phyloP scores from a whole-genome alignment of 2,329 filamentous ascomycete species.

The Bertia moriformis region DNA sequence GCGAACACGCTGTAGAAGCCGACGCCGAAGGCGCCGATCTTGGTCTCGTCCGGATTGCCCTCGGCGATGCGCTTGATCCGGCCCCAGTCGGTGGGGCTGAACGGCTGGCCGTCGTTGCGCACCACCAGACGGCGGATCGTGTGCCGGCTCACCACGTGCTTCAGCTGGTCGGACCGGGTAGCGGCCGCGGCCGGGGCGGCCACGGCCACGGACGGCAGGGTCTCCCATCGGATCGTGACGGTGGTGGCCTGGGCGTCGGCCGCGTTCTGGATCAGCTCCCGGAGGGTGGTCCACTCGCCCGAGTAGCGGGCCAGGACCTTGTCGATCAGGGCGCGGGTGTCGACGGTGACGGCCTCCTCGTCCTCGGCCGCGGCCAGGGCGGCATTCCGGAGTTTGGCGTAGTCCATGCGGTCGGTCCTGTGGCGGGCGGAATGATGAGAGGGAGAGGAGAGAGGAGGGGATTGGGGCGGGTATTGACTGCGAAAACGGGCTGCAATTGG shows the following conservation, averaged over 20 bases:
- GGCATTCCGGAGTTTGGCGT: constrained; percentile 66
- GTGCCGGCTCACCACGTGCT: constrained; percentile 72
- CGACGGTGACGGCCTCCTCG: constrained; percentile 94
- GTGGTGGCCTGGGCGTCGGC: constrained; percentile 85
- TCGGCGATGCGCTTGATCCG: constrained; percentile 94
- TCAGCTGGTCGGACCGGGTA: constrained; percentile 56
- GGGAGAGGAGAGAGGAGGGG: background rate
- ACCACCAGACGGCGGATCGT: constrained; percentile 79
- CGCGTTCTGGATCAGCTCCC: constrained; percentile 96
- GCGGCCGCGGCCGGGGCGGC: constrained; percentile 51
- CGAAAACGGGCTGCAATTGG: too few species aligned
- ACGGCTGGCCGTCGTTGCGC: constrained; percentile 79
- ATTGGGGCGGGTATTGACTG: too few species aligned
- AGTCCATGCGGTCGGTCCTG: constrained; percentile 39
- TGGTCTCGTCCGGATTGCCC: constrained; percentile 95
- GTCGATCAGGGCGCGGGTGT: constrained; percentile 90
- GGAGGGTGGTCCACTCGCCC: constrained; percentile 78
- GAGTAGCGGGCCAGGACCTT: constrained; percentile 94
- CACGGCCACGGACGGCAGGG: constrained; percentile 65
- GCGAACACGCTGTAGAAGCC: constrained; percentile 98
- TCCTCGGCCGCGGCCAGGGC: constrained; percentile 76
- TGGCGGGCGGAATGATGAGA: background rate
- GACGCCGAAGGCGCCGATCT: constrained; percentile 96
- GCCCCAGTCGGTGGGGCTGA: constrained; percentile 82
- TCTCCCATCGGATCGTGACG: constrained; percentile 86